A percentile compares a stretch with the other conserved stretches of the same genome.
Conservation (phyloP, 2,329 filamentous ascomycete genomes). For the Didymella lethalis region DNA sequence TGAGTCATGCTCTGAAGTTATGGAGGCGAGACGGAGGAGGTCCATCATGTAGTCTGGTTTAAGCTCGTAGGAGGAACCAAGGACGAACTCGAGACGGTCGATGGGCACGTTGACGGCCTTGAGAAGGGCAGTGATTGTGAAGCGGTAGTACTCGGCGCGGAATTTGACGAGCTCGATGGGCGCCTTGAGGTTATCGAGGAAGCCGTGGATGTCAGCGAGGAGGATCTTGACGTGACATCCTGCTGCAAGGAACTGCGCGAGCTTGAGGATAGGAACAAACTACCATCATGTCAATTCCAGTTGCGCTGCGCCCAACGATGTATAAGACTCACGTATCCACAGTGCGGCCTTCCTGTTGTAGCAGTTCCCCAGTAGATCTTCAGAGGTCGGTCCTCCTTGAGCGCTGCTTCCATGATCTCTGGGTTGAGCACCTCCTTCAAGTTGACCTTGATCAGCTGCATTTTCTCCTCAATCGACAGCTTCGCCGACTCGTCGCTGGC, state of each 20-base stretch:
- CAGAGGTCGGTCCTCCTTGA: conserved; percentile 71
- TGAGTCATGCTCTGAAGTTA: conserved; percentile 79
- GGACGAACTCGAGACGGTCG: conserved; percentile 81
- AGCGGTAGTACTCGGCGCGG: conserved; percentile 84
- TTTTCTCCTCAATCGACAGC: conserved; percentile 65
- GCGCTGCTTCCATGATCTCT: conserved; percentile 78
- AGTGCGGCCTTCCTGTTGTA: conserved; percentile 86
- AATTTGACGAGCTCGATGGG: conserved; percentile 86
- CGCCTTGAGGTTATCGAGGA: conserved; percentile 84
- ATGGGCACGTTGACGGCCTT: conserved; percentile 80
- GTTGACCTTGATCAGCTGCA: conserved; percentile 80
- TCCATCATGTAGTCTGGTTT: conserved; percentile 81
- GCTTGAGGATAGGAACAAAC: conserved; percentile 86
- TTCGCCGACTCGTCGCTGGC: conserved; percentile 34
- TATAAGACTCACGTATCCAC: conserved; percentile 68
- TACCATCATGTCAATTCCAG: conserved; percentile 22
- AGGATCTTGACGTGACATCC: conserved; percentile 84
- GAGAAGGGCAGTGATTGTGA: conserved; percentile 76
- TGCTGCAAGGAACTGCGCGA: conserved; percentile 84
- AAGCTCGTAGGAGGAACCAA: conserved; percentile 83
- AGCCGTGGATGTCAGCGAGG: conserved; percentile 71
- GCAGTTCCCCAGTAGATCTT: conserved; percentile 91
- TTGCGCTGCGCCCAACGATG: not conserved
- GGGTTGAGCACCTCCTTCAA: conserved; percentile 83
- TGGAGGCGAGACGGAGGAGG: conserved; percentile 75